Evolutionary conservation across 2,329 filamentous ascomycete genomes (phyloP).

Genomic region (Diaporthe longicolla): DNA sequence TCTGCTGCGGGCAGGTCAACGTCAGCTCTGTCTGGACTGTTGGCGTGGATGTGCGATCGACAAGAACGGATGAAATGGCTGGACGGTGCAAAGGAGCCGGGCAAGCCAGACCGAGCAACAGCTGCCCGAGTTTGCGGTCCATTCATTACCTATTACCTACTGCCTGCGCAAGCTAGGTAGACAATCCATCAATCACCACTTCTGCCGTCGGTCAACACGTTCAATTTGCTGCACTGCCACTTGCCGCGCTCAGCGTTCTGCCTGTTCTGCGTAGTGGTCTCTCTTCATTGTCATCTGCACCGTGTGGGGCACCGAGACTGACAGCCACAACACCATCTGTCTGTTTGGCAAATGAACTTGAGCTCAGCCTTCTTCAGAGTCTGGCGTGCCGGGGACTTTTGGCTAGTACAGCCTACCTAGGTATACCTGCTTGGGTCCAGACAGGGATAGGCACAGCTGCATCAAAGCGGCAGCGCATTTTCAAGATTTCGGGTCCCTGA

Average conservation of each 20-base stretch:
- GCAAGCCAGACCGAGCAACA: neutral
- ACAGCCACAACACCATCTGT: slow-evolving; percentile 6
- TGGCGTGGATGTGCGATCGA: slow-evolving; percentile 1
- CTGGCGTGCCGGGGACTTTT: slow-evolving; percentile 19
- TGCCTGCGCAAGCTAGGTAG: no score
- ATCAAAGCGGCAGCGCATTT: slow-evolving; percentile 35
- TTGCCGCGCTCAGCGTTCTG: neutral
- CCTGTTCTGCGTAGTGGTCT: neutral
- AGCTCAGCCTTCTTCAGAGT: slow-evolving; percentile 19
- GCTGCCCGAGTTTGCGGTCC: neutral
- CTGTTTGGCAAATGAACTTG: slow-evolving; percentile 22
- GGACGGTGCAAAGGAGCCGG: neutral
- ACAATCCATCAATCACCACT: neutral
- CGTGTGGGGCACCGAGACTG: slow-evolving; percentile 12
- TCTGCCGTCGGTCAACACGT: neutral
- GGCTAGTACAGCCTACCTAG: neutral
- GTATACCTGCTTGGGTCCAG: neutral
- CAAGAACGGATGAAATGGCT: neutral
- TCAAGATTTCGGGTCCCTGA: slow-evolving; percentile 33
- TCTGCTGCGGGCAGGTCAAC: slow-evolving; percentile 30
- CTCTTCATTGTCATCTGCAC: slow-evolving; percentile 19
- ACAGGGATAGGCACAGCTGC: slow-evolving; percentile 32
- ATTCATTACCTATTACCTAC: no score
- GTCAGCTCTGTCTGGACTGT: slow-evolving; percentile 19
- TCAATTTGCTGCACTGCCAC: neutral